These are phyloP conservation scores for Fusarium sp. DNA, from an alignment of 2,329 filamentous ascomycete genomes.

Conservation along the genomic window DNA sequence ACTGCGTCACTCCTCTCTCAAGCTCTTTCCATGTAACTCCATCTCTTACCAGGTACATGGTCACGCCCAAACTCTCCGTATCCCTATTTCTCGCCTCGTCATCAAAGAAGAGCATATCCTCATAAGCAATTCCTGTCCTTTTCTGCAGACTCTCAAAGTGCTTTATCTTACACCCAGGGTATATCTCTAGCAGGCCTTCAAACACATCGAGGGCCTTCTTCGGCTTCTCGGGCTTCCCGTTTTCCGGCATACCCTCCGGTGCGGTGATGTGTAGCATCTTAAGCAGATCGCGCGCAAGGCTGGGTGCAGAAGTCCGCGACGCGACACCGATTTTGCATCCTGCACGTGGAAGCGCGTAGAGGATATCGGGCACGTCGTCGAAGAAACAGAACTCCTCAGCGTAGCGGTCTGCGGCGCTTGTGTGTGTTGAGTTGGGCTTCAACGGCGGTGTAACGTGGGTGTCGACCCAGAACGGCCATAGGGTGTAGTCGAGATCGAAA, in stretches of 20 bases:
- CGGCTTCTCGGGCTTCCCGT: constrained; percentile 50
- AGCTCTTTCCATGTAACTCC: constrained; percentile 83
- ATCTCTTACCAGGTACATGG: constrained; percentile 85
- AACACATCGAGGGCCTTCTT: constrained; percentile 70
- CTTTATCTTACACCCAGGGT: constrained; percentile 84
- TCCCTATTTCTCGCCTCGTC: constrained; percentile 90
- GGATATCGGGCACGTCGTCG: constrained; percentile 74
- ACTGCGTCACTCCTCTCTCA: constrained; percentile 82
- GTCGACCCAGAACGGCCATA: constrained; percentile 99
- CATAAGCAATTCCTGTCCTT: constrained; percentile 76
- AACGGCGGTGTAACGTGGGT: constrained; percentile 87
- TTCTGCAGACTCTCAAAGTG: constrained; percentile 83
- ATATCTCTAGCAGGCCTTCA: constrained; percentile 73
- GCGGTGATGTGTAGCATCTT: constrained; percentile 72
- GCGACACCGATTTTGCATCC: constrained; percentile 76
- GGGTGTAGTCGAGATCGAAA: constrained; percentile 96
- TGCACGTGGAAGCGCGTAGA: constrained; percentile 67
- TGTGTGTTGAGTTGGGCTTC: constrained; percentile 60
- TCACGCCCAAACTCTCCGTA: constrained; percentile 82
- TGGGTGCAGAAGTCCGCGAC: constrained; percentile 83
- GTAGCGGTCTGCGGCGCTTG: constrained; percentile 63
- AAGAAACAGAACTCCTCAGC: constrained; percentile 81
- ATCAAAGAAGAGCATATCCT: constrained; percentile 96
- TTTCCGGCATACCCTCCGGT: constrained; percentile 36
- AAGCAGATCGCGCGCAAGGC: constrained; percentile 84